Conservation (phyloP, 768 basidiomycete genomes). For the Gautieria morchelliformis region DNA sequence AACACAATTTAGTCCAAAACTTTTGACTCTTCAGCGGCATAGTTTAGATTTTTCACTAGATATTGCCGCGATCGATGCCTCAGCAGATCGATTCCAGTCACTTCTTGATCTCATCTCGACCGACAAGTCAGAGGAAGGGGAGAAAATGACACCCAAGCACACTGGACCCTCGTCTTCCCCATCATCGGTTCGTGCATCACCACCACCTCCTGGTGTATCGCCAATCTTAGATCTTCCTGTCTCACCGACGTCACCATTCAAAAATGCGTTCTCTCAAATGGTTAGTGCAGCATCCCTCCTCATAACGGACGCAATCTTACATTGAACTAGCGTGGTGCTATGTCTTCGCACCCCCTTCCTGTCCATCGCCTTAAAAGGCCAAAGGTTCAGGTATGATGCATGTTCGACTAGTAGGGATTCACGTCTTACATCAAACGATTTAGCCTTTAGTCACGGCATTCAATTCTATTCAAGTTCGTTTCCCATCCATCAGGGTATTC, state of each 20-base stretch:
- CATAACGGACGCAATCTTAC: neutral
- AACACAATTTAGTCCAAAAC: slow-evolving; percentile 48
- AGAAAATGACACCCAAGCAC: neutral
- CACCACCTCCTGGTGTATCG: neutral
- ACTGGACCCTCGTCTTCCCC: neutral
- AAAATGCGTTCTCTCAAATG: neutral
- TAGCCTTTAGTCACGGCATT: slow-evolving; percentile 16
- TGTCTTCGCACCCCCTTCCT: neutral
- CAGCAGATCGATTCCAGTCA: neutral
- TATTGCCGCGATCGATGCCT: slow-evolving; percentile 33
- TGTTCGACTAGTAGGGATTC: neutral
- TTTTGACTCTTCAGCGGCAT: slow-evolving; percentile 41
- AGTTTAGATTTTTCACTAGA: slow-evolving; percentile 39
- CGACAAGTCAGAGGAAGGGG: neutral
- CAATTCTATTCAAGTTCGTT: slow-evolving; percentile 29
- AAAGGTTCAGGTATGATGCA: neutral
- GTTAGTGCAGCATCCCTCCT: neutral
- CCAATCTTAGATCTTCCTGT: neutral
- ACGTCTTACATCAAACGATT: neutral
- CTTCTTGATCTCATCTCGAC: neutral
- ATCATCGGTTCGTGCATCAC: neutral
- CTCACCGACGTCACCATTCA: neutral
- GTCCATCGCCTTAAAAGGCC: neutral
- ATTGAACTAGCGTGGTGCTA: neutral
- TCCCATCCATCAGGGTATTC: slow-evolving; percentile 40